Conservation (phyloP, 805 yeast species). For the Myxozyma monticola region DNA sequence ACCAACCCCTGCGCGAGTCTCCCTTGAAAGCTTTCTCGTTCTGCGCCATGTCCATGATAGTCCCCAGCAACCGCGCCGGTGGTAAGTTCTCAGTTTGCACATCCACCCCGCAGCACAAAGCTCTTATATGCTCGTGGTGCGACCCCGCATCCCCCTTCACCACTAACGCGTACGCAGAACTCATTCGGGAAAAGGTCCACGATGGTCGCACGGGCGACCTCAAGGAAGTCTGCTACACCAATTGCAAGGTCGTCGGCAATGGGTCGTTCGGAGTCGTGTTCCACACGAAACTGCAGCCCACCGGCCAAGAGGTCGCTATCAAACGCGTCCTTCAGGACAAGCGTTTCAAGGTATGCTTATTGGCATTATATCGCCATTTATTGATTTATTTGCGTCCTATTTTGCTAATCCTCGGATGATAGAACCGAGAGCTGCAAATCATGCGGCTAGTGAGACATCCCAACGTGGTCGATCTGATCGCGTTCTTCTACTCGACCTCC, state of each 20-base stretch:
- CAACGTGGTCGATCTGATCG: conserved; percentile 82
- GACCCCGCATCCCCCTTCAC: too few relatives aligned
- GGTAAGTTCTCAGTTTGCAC: too few relatives aligned
- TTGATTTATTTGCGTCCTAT: not conserved
- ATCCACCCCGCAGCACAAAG: too few relatives aligned
- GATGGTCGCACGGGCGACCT: conserved; percentile 70
- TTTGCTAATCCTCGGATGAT: conserved; percentile 35
- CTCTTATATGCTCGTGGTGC: too few relatives aligned
- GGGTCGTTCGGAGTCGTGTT: conserved; percentile 99
- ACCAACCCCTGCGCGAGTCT: too few relatives aligned
- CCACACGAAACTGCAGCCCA: conserved; percentile 73
- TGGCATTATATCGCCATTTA: not conserved
- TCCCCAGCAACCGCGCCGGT: too few relatives aligned
- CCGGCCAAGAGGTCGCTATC: conserved; percentile 82
- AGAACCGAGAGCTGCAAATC: conserved; percentile 93
- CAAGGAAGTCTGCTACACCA: conserved; percentile 69
- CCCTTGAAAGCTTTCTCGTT: too few relatives aligned
- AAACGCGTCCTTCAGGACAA: conserved; percentile 96
- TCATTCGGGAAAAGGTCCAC: conserved; percentile 55
- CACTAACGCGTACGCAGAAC: too few relatives aligned
- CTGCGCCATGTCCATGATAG: too few relatives aligned
- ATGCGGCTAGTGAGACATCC: conserved; percentile 88
- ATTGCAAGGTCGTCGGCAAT: conserved; percentile 90
- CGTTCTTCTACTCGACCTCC: conserved; percentile 72
- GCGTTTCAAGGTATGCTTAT: conserved; percentile 68